phyloP scores from a whole-genome alignment of 2,329 filamentous ascomycete species.

The Diaporthe humulicola region DNA sequence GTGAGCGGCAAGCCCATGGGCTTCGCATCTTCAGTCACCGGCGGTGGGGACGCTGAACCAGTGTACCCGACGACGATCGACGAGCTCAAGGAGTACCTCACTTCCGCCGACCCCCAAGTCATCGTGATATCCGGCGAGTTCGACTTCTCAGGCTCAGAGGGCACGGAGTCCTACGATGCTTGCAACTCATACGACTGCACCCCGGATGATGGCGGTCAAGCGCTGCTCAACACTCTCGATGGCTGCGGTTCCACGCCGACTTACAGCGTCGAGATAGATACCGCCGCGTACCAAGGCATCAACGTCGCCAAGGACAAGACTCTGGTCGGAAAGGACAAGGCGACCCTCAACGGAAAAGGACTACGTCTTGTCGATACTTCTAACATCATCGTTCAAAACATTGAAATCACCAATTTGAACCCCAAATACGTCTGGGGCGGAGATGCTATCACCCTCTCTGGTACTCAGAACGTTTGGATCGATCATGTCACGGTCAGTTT shows the following conservation, averaged over 20 bases:
- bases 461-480: slow-evolving; percentile 60
- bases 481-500: slow-evolving; percentile 59
- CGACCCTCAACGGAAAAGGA: slow-evolving; percentile 70
- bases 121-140: slow-evolving; percentile 70
- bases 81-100: slow-evolving; percentile 71
- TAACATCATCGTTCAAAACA: slow-evolving; percentile 73
- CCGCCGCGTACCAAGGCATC: slow-evolving; percentile 64
- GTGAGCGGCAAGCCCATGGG: slow-evolving; percentile 56
- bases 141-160: slow-evolving; percentile 69
- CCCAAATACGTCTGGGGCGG: slow-evolving; percentile 44
- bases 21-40: slow-evolving; percentile 66
- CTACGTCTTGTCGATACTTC: slow-evolving; percentile 60
- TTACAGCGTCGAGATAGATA: slow-evolving; percentile 61
- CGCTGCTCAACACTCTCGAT: slow-evolving; percentile 52
- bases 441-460: slow-evolving; percentile 30
- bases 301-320: slow-evolving; percentile 69
- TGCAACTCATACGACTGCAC: slow-evolving; percentile 66
- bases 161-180: slow-evolving; percentile 63
- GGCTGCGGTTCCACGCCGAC: slow-evolving; percentile 58
- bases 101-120: slow-evolving; percentile 64
- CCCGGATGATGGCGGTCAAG: slow-evolving; percentile 29
- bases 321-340: slow-evolving; percentile 65
- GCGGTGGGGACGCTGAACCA: slow-evolving; percentile 67
- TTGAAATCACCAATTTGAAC: slow-evolving; percentile 61
- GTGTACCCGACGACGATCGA: slow-evolving; percentile 66